Evolutionary conservation across 2,329 filamentous ascomycete genomes (phyloP).

Genomic region (Neospermospora avenae): DNA sequence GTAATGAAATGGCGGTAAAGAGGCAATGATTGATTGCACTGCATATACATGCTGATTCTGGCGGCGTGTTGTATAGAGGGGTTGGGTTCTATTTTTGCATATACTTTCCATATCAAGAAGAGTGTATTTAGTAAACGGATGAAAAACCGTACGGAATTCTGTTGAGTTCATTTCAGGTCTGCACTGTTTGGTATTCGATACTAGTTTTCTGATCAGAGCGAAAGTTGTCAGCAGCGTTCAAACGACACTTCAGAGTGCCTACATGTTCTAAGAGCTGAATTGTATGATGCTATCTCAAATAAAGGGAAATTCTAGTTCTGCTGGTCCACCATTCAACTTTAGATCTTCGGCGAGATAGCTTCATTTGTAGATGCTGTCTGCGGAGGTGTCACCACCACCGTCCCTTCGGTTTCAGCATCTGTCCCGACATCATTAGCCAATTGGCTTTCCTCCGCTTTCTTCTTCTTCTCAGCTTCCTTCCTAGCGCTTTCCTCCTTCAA

Average conservation of each 20-base stretch:
- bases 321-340: background rate
- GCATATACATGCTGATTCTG: background rate
- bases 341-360: background rate
- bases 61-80: background rate
- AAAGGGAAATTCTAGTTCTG: background rate
- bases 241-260: no score
- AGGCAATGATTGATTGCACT: background rate
- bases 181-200: background rate
- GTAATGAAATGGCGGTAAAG: background rate
- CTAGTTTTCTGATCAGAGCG: background rate
- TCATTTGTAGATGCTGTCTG: background rate
- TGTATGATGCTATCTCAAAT: background rate
- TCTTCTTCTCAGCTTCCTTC: conserved; percentile 1
- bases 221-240: no score
- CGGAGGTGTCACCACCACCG: background rate
- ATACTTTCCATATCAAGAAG: background rate
- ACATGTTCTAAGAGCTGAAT: background rate
- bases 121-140: background rate
- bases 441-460: background rate
- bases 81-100: conserved; percentile 1
- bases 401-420: background rate
- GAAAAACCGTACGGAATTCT: background rate
- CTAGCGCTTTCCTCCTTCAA: conserved; percentile 31
- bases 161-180: background rate
- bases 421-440: background rate